Percentiles rank a stretch among this genome's conserved stretches.
phyloP scores from a whole-genome alignment of 352 stramenopile species.

The Pilasporangium apinafurcum region DNA sequence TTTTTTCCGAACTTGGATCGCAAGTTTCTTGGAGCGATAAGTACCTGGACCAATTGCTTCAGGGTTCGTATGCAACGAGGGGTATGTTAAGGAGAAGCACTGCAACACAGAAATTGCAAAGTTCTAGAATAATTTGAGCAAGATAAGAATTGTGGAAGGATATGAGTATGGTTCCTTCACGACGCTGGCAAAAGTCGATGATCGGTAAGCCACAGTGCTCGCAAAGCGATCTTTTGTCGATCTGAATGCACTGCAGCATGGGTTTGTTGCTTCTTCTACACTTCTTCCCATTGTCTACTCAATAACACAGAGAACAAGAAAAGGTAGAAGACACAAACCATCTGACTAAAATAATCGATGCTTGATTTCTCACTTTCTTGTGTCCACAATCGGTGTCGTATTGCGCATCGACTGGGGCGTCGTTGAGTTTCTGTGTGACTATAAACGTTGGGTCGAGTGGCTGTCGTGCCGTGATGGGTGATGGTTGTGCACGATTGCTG shows the following conservation, averaged over 20 bases:
- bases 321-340: too few species aligned
- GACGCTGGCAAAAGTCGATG: slow-evolving; percentile 62
- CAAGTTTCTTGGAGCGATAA: slow-evolving; percentile 48
- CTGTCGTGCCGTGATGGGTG: slow-evolving; percentile 37
- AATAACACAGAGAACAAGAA: not conserved
- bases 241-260: slow-evolving; percentile 44
- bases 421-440: slow-evolving; percentile 32
- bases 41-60: slow-evolving; percentile 50
- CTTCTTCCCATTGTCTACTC: slow-evolving; percentile 33
- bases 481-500: slow-evolving; percentile 18
- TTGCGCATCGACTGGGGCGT: slow-evolving; percentile 39
- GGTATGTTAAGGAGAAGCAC: slow-evolving; percentile 4
- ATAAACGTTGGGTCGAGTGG: slow-evolving; percentile 40
- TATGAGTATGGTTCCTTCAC: slow-evolving; percentile 60
- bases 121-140: too few species aligned
- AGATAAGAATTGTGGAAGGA: not conserved
- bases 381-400: slow-evolving; percentile 61
- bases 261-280: slow-evolving; percentile 40
- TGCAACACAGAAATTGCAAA: not conserved
- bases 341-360: too few species aligned
- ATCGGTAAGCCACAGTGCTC: slow-evolving; percentile 54
- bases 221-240: slow-evolving; percentile 63
- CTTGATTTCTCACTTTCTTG: slow-evolving; percentile 51
- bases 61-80: slow-evolving; percentile 16
- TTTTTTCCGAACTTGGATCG: slow-evolving; percentile 55